Conservation (phyloP, 192 early-diverging fungal genomes). For the Umbelopsis sp. region DNA sequence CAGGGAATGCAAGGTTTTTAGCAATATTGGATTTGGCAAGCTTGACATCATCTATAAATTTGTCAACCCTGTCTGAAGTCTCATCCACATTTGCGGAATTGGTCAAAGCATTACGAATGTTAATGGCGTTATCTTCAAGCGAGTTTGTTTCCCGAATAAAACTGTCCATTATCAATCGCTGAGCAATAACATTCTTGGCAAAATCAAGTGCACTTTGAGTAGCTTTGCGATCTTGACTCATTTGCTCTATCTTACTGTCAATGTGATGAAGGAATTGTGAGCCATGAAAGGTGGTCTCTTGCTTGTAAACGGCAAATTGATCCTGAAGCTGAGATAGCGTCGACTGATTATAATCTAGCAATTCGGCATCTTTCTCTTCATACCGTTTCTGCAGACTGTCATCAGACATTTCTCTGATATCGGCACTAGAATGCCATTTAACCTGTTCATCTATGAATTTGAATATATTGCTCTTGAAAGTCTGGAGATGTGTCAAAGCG, state of each 20-base stretch:
- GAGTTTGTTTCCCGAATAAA: constrained; percentile 28
- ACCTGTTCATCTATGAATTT: constrained; percentile 30
- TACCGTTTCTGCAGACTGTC: constrained; percentile 6
- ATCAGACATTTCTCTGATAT: neutral
- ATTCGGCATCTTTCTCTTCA: neutral
- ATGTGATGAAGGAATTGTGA: constrained; percentile 11
- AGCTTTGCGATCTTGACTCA: neutral
- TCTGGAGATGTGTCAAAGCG: neutral
- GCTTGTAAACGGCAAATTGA: constrained; percentile 18
- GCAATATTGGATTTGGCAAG: constrained; percentile 9
- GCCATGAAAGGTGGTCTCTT: constrained; percentile 12
- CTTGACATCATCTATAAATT: constrained; percentile 2
- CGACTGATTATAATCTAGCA: constrained; percentile 17
- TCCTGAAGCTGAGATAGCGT: neutral
- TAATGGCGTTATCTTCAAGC: neutral
- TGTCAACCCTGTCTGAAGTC: neutral
- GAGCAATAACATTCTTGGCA: constrained; percentile 30
- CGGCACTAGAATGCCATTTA: constrained; percentile 25
- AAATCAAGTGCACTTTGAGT: constrained; percentile 18
- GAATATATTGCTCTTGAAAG: neutral
- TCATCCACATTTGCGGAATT: neutral
- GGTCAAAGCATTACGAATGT: neutral
- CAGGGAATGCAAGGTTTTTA: constrained; percentile 22
- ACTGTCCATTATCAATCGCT: constrained; percentile 17
- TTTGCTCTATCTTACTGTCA: constrained; percentile 18